Percentiles rank a stretch among this genome's conserved stretches.
Conservation (phyloP, 129 eudicot species). For the Escallonia rubra region DNA sequence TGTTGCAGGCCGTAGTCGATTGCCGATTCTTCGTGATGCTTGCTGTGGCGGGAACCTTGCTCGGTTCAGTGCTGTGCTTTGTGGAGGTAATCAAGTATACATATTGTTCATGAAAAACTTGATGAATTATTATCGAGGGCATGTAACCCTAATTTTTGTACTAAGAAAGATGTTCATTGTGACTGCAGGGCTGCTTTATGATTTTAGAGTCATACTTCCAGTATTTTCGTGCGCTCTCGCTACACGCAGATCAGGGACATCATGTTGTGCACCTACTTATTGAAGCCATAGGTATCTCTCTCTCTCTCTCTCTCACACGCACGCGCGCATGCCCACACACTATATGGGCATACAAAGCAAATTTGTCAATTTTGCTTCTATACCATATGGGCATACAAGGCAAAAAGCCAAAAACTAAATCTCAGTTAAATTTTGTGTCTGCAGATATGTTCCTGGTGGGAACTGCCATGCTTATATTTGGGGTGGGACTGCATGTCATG, state of each 20-base stretch:
- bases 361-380: not conserved
- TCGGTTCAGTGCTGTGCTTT: slow-evolving; percentile 75
- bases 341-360: no score
- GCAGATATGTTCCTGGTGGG: slow-evolving; percentile 81
- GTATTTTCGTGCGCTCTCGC: slow-evolving; percentile 47
- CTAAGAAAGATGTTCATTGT: no score
- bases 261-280: slow-evolving; percentile 45
- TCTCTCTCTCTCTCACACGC: not conserved
- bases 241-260: slow-evolving; percentile 37
- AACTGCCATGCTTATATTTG: slow-evolving; percentile 77
- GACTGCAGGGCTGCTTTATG: slow-evolving; percentile 53
- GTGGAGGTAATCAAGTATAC: slow-evolving; percentile 43
- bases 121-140: not conserved
- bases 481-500: slow-evolving; percentile 62
- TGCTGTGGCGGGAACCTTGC: slow-evolving; percentile 73
- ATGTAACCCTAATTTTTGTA: not conserved
- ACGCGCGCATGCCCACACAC: no score
- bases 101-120: no score
- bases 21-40: slow-evolving; percentile 71
- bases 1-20: slow-evolving; percentile 55
- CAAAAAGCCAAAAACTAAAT: not conserved
- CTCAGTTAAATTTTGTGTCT: not conserved
- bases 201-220: slow-evolving; percentile 57
- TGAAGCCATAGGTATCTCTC: slow-evolving; percentile 54
- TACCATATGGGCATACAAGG: not conserved